phyloP scores from a whole-genome alignment of 2,329 filamentous ascomycete genomes.

The Zymoseptoria brevis region DNA sequence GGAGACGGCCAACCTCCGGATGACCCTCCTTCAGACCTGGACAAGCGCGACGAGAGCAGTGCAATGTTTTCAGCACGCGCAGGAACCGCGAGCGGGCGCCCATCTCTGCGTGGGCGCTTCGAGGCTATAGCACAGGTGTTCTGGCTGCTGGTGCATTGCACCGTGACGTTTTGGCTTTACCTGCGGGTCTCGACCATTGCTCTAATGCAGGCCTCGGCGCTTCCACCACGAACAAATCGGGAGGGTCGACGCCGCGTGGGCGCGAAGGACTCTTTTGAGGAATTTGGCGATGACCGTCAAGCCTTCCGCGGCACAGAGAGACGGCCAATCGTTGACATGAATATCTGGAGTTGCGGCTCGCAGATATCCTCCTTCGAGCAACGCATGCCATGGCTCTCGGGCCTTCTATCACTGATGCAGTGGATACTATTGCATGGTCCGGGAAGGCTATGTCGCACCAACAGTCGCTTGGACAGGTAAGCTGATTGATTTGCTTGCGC shows the following conservation, averaged over 20 bases:
- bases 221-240: conserved; percentile 47
- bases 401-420: conserved; percentile 66
- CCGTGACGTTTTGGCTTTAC: conserved; percentile 36
- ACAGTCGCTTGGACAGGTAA: conserved; percentile 87
- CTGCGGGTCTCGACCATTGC: conserved; percentile 59
- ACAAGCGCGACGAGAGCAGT: conserved; percentile 50
- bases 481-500: conserved; percentile 32
- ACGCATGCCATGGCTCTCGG: conserved; percentile 87
- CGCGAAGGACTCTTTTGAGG: neutral
- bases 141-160: conserved; percentile 12
- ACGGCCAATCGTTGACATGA: conserved; percentile 65
- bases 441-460: conserved; percentile 63
- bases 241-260: neutral
- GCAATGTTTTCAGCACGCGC: conserved; percentile 34
- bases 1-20: conserved; percentile 22
- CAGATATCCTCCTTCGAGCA: conserved; percentile 64
- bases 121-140: conserved; percentile 12
- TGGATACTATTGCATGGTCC: conserved; percentile 66
- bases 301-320: conserved; percentile 2
- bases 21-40: conserved; percentile 24
- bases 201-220: conserved; percentile 58
- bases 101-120: conserved; percentile 9
- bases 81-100: neutral
- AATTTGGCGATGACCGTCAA: conserved; percentile 15
- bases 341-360: conserved; percentile 64